These are phyloP conservation scores for Aspergillus quadricinctus DNA, from an alignment of 2,329 filamentous ascomycete genomes.

Conservation along the genomic window DNA sequence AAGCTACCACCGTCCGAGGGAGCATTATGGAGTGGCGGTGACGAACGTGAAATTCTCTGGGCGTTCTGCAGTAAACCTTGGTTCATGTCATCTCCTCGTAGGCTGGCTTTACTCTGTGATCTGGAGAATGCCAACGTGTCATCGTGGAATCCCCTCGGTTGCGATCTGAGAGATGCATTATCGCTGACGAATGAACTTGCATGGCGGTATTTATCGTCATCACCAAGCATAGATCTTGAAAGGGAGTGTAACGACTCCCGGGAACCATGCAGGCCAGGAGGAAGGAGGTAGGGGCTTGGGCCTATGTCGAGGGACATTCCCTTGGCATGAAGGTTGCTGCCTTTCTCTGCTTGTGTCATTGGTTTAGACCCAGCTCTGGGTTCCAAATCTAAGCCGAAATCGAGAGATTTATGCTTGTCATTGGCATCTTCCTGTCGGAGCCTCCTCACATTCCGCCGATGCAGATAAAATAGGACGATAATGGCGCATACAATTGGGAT, in stretches of 20 bases:
- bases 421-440: constrained; percentile 72
- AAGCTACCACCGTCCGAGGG: constrained; percentile 13
- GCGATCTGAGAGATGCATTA: constrained; percentile 34
- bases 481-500: constrained; percentile 69
- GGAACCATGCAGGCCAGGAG: constrained; percentile 72
- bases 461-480: constrained; percentile 68
- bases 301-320: constrained; percentile 61
- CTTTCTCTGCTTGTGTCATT: constrained; percentile 52
- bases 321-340: constrained; percentile 38
- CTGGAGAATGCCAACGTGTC: constrained; percentile 52
- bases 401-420: constrained; percentile 84
- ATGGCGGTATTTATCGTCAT: constrained; percentile 80
- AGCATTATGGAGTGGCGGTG: constrained; percentile 34
- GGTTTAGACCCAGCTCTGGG: constrained; percentile 42
- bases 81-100: constrained; percentile 44
- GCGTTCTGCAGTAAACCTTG: constrained; percentile 54
- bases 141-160: constrained; percentile 34
- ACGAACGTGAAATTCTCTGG: constrained; percentile 54
- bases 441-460: constrained; percentile 70
- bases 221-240: constrained; percentile 66
- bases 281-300: constrained; percentile 83
- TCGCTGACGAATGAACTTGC: constrained; percentile 53
- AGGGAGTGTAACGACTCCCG: constrained; percentile 83
- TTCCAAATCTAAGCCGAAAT: constrained; percentile 73
- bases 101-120: constrained; percentile 42